Conservation (phyloP, 495 filamentous ascomycete species). For the Platismatia glauca region DNA sequence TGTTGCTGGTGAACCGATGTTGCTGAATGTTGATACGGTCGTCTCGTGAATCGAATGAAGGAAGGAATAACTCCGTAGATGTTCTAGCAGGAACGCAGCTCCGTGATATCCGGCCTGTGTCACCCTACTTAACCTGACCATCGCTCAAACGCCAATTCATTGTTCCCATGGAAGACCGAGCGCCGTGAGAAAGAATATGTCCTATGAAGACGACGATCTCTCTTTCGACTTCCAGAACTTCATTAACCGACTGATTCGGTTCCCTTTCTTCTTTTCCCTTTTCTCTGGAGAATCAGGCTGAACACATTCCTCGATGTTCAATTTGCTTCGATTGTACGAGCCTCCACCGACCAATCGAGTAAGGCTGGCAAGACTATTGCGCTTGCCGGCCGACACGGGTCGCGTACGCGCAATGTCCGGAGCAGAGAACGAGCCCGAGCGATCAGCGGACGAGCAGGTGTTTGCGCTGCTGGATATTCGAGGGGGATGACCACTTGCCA, state of each 20-base stretch:
- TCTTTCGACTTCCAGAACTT: constrained; percentile 70
- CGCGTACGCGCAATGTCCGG: constrained; percentile 50
- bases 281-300: constrained; percentile 48
- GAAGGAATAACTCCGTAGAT: neutral
- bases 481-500: constrained; percentile 42
- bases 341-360: constrained; percentile 74
- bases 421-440: constrained; percentile 61
- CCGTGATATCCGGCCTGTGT: neutral
- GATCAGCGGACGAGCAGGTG: constrained; percentile 44
- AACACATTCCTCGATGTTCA: constrained; percentile 61
- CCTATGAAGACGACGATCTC: constrained; percentile 25
- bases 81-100: neutral
- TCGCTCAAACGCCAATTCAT: constrained; percentile 12
- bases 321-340: constrained; percentile 70
- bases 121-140: neutral
- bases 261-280: constrained; percentile 58
- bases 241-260: constrained; percentile 69
- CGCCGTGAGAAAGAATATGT: neutral
- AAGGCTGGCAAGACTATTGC: constrained; percentile 76
- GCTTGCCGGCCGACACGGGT: constrained; percentile 44
- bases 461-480: constrained; percentile 42
- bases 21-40: constrained; percentile 1
- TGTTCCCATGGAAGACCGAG: neutral
- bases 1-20: neutral
- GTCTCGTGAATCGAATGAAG: neutral